Evolutionary conservation across 768 basidiomycete genomes (phyloP), one percentile per base, ranked within the genome.

Genomic region (Amanita pseudoporphyria): DNA sequence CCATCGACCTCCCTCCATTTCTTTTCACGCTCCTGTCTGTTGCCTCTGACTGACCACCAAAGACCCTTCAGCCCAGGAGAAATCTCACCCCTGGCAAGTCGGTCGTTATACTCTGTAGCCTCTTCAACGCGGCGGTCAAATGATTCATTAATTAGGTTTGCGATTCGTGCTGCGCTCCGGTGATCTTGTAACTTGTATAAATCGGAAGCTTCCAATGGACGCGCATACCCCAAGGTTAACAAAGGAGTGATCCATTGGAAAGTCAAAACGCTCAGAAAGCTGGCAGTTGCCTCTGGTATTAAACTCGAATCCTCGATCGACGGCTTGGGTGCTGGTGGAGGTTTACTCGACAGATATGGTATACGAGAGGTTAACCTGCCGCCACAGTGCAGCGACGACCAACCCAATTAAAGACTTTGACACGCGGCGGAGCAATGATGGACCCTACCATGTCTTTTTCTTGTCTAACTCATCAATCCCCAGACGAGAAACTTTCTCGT

Each of bases 201-300:
- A 64, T 94, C 91, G 0, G 83, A 66, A 0, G 82, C 80, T 58
- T 91, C 84, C 2, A 95, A 72, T 1, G 91, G 87, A 6, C 91
- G 77, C 7, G 79, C 74, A 59, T 90, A 91, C 6, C 91, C 91
- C 9, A 91, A 68, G 9, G 68, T 62, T 54, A 94, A 72, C 19
- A 93, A 64, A 2, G 79, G 76, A 2, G 79, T 81, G 16, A 93
- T 72, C 90, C 91, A 93, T 38, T 64, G 63, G 55, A 91, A 94
- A 28, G 79, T 82, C 3, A 90, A 54, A 5, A 76, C 58, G 55
- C 69, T 74, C 53, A 79, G 73, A 61, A 78, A 74, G 33, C 72
- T 70, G 0, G 88, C 87, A 1, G 71, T 73, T 2, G 67, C 72
- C 56, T 92, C 87, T 0, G 88, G 89, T 3, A 81, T 79, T 9